Evolutionary conservation across 1,284 basidiomycete species (phyloP), one percentile per base, ranked within the genome.

Genomic region (Mycena citricolor): DNA sequence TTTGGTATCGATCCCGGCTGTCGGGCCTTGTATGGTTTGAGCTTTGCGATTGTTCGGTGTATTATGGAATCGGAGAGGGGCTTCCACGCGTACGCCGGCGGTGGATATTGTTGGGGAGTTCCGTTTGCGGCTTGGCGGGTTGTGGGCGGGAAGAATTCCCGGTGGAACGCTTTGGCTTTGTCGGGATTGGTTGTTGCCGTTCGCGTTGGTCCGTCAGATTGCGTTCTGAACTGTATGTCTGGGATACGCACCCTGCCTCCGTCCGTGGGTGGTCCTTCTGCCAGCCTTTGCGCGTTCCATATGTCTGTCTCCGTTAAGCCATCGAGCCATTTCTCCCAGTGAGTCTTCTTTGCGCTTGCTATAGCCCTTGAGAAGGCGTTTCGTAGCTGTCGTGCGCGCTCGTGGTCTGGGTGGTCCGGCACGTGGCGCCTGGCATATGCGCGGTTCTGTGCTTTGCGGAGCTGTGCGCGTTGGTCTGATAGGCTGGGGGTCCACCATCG

Each of bases 1-100:
- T 73, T 74, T 0, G 67, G 60, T 6, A 68, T 58, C 0, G 58
- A 57, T 29, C 66, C 65, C 0, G 63, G 61, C 0, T 66, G 63
- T 0, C 65, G 57, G 0, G 65, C 70, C 33, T 74, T 74, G 57
- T 60, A 63, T 0, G 62, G 57, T 24, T 47, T 44, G 30, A 61
- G 39, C 11, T 36, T 41, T 21, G 36, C 2, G 16, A 60, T 49
- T 12, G 50, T 32, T 1, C 39, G 8, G 28, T 47, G 21, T 10
- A 73, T 44, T 21, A 61, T 52, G 5, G 40, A 24, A 13, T 56
- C 29, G 0, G 44, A 58, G 49, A 46, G 66, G 51, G 6, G 32
- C 29, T 7, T 33, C 8, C 47, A 60, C 54, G 14, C 16, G 8
- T 52, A 47, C 12, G 30, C 34, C 5, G 54, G 55, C 0, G 40